Evolutionary conservation across 2,329 filamentous ascomycete species (phyloP).

Genomic region (Penicillium oxalicum): DNA sequence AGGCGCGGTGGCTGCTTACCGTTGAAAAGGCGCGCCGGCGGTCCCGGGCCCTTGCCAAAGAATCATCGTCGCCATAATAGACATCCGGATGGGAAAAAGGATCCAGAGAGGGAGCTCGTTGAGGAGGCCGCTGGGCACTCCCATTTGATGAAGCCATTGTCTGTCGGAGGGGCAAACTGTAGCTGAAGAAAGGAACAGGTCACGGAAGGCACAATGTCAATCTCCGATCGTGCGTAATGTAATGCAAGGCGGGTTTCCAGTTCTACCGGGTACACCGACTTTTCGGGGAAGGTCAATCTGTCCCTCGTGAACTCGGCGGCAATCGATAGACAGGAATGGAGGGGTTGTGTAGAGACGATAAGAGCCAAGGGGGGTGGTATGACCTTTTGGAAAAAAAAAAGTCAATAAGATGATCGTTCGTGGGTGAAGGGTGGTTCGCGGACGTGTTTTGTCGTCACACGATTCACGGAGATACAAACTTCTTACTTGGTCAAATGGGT

Average conservation of each 20-base stretch:
- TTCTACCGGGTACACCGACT: constrained; percentile 17
- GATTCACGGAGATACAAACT: too few species aligned
- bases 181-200: constrained; percentile 1
- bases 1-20: constrained; percentile 36
- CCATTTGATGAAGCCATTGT: constrained; percentile 39
- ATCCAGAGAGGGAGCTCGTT: constrained; percentile 44
- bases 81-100: constrained; percentile 53
- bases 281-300: background rate
- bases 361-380: background rate
- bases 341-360: background rate
- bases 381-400: background rate
- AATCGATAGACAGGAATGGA: background rate
- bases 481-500: too few species aligned
- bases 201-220: constrained; percentile 7
- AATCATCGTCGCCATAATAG: constrained; percentile 53
- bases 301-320: background rate
- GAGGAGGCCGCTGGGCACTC: constrained; percentile 34
- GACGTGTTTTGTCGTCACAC: too few species aligned
- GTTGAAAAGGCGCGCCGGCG: constrained; percentile 51
- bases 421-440: too few species aligned
- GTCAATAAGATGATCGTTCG: too few species aligned
- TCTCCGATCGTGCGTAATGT: constrained; percentile 16
- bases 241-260: constrained; percentile 5
- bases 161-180: constrained; percentile 2
- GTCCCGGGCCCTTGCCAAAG: constrained; percentile 41